Conservation (phyloP, 306 rosid species). For the Fragaria ananassa region DNA sequence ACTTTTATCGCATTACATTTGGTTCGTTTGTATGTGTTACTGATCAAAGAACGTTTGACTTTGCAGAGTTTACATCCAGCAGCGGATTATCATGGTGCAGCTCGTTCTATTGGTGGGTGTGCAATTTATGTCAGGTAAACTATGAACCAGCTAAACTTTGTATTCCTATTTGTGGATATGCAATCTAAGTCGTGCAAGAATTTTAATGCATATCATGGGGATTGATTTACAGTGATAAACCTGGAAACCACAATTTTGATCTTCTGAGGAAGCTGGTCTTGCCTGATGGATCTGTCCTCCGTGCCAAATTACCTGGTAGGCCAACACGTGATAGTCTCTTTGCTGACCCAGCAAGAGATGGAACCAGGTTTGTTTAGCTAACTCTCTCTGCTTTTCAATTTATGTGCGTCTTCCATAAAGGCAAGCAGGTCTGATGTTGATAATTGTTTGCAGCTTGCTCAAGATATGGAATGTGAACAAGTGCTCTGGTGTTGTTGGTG, state of each 20-base stretch:
- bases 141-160: background rate
- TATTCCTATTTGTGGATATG: background rate
- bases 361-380: conserved; percentile 51
- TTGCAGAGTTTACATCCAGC: conserved; percentile 84
- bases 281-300: conserved; percentile 96
- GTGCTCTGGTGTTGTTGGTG: conserved; percentile 88
- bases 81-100: conserved; percentile 93
- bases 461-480: conserved; percentile 94
- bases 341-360: conserved; percentile 89
- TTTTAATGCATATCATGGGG: background rate
- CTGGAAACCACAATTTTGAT: conserved; percentile 90
- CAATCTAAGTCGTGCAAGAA: background rate
- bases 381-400: too few relatives aligned
- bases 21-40: background rate
- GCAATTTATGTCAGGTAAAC: conserved; percentile 88
- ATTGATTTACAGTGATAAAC: conserved; percentile 63
- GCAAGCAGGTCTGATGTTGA: background rate
- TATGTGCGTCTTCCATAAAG: background rate
- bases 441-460: conserved; percentile 62
- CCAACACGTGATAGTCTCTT: conserved; percentile 88
- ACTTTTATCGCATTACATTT: background rate
- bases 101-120: conserved; percentile 96
- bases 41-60: background rate
- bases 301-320: conserved; percentile 85
- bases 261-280: conserved; percentile 84